Evolutionary conservation across 257 asterid species (phyloP).

Genomic region (Solanum rostratum): DNA sequence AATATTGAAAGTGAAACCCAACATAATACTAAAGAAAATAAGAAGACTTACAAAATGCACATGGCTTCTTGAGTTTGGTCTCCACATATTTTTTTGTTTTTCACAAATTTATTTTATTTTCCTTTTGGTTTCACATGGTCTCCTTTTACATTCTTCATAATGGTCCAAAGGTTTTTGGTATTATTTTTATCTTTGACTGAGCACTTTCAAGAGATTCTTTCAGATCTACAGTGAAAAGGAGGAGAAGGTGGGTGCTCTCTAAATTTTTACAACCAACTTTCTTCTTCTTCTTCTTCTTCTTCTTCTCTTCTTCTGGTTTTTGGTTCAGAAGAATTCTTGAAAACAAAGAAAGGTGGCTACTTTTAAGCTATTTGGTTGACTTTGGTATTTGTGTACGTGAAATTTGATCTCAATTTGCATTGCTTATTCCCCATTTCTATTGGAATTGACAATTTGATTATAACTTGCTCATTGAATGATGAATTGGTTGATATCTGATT

Average conservation of each 20-base stretch:
- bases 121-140: conserved; percentile 32
- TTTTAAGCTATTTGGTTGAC: neutral
- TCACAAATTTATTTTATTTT: neutral
- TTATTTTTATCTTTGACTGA: conserved; percentile 33
- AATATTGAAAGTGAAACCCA: neutral
- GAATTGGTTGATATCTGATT: neutral
- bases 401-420: neutral
- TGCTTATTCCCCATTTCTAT: neutral
- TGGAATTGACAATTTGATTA: neutral
- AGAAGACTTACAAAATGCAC: conserved; percentile 22
- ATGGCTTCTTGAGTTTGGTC: conserved; percentile 30
- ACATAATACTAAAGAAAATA: neutral
- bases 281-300: neutral
- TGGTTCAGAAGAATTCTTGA: neutral
- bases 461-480: neutral
- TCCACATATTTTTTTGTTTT: neutral
- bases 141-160: conserved; percentile 34
- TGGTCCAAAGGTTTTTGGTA: conserved; percentile 27
- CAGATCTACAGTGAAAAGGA: conserved; percentile 33
- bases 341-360: conserved; percentile 1
- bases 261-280: neutral
- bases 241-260: neutral
- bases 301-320: neutral
- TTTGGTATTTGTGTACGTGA: neutral
- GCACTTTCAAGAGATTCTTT: conserved; percentile 32